Evolutionary conservation across 1,284 basidiomycete genomes (phyloP), one percentile per base, ranked within the genome.

Genomic region (Heterobasidion annosum): DNA sequence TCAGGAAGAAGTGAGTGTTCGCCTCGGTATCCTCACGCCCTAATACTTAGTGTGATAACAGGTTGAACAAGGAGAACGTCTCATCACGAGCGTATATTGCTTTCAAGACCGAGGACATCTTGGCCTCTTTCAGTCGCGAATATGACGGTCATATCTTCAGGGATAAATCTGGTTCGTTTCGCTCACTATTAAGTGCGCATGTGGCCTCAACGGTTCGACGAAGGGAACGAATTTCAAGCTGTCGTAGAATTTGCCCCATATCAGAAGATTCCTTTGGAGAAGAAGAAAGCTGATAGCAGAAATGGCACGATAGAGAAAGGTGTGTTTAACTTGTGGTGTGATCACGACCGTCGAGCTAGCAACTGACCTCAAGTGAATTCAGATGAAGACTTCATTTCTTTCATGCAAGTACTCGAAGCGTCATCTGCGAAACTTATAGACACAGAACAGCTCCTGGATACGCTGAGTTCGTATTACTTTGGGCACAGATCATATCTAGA

Each of bases 181-280:
- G 15, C 48, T 53, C 34, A 48, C 25, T 34, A 55, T 32, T 25
- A 25, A 12, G 12, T 2, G 18, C 32, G 16, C 16, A 15, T 44
- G 40, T 16, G 10, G 13, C 47, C 47, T 56, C 59, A 7, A 51
- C 34, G 16, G 8, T 7, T 25, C 1, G 12, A n/a, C 12, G 34
- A 62, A 95, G 94, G 95, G 9, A 88, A 87, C 63, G 91, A 96
- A 64, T 91, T 82, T 2, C 78, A 86, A 54, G 93, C 92, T 1
- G 76, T 97, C 1, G 93, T 99, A 2, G 96, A 99, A 69, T 98
- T 91, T 65, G 91, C 96, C 0, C 93, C 94, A 0, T 91, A 87
- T 59, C 94, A 95, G 67, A 97, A 93, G 68, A 71, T 88, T 2
- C 88, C 92, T 0, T 66, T 77, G 0, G 84, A 86, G 58, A 85